Conservation (phyloP, 768 basidiomycete species). For the Boletales sp. region DNA sequence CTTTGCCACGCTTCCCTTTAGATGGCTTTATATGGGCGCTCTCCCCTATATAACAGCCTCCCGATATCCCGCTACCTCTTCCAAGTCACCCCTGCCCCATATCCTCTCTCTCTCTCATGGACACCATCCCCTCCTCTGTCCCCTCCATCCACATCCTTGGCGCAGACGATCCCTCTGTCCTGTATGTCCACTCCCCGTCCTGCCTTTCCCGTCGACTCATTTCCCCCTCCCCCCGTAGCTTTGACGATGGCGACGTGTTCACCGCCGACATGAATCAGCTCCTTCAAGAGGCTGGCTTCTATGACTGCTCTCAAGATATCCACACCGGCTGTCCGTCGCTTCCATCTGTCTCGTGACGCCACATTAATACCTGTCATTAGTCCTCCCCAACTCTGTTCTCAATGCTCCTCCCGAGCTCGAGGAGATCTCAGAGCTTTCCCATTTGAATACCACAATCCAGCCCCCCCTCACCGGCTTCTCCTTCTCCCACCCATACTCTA, state of each 20-base stretch:
- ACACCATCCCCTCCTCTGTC: slow-evolving; percentile 7
- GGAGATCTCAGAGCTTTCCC: slow-evolving; percentile 17
- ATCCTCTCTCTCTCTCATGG: slow-evolving; percentile 8
- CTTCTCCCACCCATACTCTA: slow-evolving; percentile 9
- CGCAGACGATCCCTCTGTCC: slow-evolving; percentile 8
- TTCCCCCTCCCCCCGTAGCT: slow-evolving; percentile 6
- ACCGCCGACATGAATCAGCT: neutral
- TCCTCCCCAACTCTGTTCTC: neutral
- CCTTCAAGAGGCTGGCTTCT: neutral
- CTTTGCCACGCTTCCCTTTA: slow-evolving; percentile 4
- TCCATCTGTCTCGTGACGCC: slow-evolving; percentile 5
- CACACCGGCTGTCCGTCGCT: slow-evolving; percentile 8
- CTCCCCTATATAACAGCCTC: slow-evolving; percentile 17
- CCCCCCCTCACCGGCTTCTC: slow-evolving; percentile 6
- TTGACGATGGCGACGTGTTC: neutral
- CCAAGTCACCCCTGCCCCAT: neutral
- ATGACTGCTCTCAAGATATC: neutral
- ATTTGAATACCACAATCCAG: slow-evolving; percentile 6
- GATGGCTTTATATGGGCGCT: slow-evolving; percentile 7
- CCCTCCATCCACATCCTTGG: slow-evolving; percentile 17
- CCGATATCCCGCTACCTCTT: too few species aligned
- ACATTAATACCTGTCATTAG: slow-evolving; percentile 7
- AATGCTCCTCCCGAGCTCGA: slow-evolving; percentile 9
- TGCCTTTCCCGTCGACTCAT: neutral
- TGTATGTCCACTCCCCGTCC: slow-evolving; percentile 14